Evolutionary conservation across 805 yeast species (phyloP).

Genomic region (Pichia cabralensis): DNA sequence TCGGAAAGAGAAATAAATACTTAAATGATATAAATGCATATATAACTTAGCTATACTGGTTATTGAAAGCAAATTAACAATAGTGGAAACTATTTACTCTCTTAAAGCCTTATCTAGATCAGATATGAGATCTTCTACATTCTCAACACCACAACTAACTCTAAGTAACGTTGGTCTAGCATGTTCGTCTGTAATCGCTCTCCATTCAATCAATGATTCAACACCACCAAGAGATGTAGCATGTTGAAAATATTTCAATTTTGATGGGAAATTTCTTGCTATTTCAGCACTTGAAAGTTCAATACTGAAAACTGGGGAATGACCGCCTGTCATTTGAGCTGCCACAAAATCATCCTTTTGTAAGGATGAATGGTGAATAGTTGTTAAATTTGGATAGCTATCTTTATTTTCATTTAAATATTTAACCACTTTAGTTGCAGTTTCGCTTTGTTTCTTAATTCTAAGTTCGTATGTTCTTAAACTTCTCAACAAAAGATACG

Average conservation of each 20-base stretch:
- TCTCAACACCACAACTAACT: slow-evolving; percentile 74
- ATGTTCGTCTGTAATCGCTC: slow-evolving; percentile 58
- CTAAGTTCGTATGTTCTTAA: slow-evolving; percentile 73
- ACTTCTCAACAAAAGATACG: slow-evolving; percentile 66
- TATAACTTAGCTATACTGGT: no score
- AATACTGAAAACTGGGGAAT: slow-evolving; percentile 68
- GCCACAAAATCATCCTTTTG: slow-evolving; percentile 62
- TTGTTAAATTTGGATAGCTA: slow-evolving; percentile 38
- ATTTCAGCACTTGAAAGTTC: slow-evolving; percentile 36
- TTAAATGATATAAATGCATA: no score
- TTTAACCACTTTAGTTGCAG: slow-evolving; percentile 51
- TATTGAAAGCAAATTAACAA: no score
- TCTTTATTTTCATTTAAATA: slow-evolving; percentile 41
- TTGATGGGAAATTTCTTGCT: slow-evolving; percentile 58
- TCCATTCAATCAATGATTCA: slow-evolving; percentile 87
- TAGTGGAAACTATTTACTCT: no score
- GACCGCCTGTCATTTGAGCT: slow-evolving; percentile 56
- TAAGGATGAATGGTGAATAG: slow-evolving; percentile 63
- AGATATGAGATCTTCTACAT: slow-evolving; percentile 60
- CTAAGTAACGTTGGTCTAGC: slow-evolving; percentile 54
- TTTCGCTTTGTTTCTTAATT: slow-evolving; percentile 52
- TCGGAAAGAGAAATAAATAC: no score
- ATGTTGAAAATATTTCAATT: slow-evolving; percentile 65
- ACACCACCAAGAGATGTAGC: slow-evolving; percentile 93
- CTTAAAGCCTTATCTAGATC: slow-evolving; percentile 58